Conservation (phyloP, 345 rosid species). For the Brassica incana region DNA sequence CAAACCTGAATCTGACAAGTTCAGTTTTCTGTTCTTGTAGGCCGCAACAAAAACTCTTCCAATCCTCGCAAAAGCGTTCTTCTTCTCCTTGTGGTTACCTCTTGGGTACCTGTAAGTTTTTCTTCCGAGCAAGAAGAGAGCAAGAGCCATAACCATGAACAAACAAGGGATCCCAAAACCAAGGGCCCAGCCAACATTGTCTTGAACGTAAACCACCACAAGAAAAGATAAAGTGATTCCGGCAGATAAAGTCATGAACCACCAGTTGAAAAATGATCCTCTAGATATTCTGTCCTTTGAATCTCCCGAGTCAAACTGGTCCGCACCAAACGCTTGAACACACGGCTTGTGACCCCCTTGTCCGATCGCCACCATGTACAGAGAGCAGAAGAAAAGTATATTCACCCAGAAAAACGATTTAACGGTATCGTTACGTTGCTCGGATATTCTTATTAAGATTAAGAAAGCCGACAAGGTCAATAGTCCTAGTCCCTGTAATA, state of each 20-base stretch:
- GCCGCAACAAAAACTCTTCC: conserved; percentile 27
- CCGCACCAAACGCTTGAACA: conserved; percentile 40
- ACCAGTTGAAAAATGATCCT: conserved; percentile 37
- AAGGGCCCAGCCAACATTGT: conserved; percentile 27
- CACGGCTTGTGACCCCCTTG: conserved; percentile 37
- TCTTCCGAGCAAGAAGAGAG: conserved; percentile 37
- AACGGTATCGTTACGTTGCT: conserved; percentile 22
- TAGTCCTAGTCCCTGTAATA: conserved; percentile 53
- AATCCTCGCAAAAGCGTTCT: conserved; percentile 29
- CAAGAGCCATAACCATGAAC: conserved; percentile 36
- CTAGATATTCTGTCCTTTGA: conserved; percentile 21
- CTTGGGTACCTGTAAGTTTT: conserved; percentile 21
- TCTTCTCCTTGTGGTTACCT: not conserved
- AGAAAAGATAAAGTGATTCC: conserved; percentile 25
- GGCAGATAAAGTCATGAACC: conserved; percentile 34
- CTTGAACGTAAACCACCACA: conserved; percentile 27
- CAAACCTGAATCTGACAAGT: not conserved
- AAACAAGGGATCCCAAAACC: conserved; percentile 39
- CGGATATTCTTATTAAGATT: conserved; percentile 43
- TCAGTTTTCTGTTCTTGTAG: conserved; percentile 27
- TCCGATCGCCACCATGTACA: conserved; percentile 36
- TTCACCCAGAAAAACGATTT: conserved; percentile 38
- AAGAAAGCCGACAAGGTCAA: conserved; percentile 60
- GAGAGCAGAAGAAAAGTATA: conserved; percentile 29
- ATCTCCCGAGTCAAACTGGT: conserved; percentile 34